Percentiles rank a stretch among this genome's conserved stretches.
Conservation (phyloP, 1,139 yeast genomes). For the Yamadazyma aaseri region DNA sequence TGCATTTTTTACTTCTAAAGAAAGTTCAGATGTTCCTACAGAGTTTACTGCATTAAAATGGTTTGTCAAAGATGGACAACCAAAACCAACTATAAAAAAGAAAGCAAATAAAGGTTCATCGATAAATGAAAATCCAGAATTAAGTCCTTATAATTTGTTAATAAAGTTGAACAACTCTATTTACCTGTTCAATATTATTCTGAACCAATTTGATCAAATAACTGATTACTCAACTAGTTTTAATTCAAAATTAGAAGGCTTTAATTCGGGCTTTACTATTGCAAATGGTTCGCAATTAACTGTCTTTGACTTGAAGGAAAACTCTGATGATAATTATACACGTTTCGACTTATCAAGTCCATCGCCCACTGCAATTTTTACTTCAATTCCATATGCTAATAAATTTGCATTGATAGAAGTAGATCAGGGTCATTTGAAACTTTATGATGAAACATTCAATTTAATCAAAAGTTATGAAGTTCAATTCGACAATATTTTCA, state of each 20-base stretch:
- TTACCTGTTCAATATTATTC: slow-evolving; percentile 15
- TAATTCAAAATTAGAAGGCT: slow-evolving; percentile 9
- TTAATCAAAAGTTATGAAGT: not conserved
- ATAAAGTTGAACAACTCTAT: slow-evolving; percentile 15
- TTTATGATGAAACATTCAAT: not conserved
- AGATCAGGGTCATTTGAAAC: not conserved
- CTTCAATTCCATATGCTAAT: not conserved
- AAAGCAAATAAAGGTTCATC: slow-evolving; percentile 1
- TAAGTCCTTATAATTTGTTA: slow-evolving; percentile 14
- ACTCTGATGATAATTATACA: not conserved
- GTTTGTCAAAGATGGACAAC: slow-evolving; percentile 13
- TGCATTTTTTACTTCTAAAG: slow-evolving; percentile 17
- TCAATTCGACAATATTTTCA: not conserved
- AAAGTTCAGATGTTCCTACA: slow-evolving; percentile 8
- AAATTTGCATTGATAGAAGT: not conserved
- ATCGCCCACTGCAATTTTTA: not conserved
- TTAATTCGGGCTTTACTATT: slow-evolving; percentile 7
- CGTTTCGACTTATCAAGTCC: not conserved
- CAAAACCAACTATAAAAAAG: slow-evolving; percentile 3
- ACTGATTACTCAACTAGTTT: slow-evolving; percentile 11
- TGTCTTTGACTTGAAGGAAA: not conserved
- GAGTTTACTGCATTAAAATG: slow-evolving; percentile 19
- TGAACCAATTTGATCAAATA: slow-evolving; percentile 11
- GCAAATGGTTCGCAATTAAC: slow-evolving; percentile 1
- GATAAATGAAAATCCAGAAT: slow-evolving; percentile 10